Conservation (phyloP, 345 rosid species). For the Rhodamnia argentea region DNA sequence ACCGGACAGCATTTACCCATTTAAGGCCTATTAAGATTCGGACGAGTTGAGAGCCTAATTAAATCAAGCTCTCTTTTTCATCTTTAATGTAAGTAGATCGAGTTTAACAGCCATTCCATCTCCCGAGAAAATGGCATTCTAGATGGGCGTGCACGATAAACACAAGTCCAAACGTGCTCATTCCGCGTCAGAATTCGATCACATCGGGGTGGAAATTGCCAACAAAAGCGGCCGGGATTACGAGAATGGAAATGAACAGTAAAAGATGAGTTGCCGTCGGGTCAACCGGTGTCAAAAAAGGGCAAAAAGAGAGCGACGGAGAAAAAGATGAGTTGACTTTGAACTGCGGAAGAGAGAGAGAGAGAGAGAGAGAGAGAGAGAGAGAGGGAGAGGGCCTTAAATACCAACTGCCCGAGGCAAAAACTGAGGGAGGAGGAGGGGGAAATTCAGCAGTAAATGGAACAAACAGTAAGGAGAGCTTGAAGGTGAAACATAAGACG, state of each 20-base stretch:
- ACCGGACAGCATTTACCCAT: background rate
- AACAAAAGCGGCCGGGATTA: background rate
- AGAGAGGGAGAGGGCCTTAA: background rate
- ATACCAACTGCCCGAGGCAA: background rate
- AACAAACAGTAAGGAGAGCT: constrained; percentile 11
- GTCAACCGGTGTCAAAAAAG: background rate
- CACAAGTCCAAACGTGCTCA: background rate
- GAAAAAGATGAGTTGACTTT: background rate
- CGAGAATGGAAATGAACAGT: background rate
- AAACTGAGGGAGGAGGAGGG: background rate
- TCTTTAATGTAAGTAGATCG: rapidly evolving
- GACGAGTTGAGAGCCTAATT: rapidly evolving
- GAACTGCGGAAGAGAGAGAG: background rate
- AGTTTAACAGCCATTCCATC: background rate
- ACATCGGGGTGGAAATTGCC: background rate
- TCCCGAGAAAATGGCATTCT: background rate
- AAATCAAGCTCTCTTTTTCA: background rate
- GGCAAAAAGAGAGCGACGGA: background rate
- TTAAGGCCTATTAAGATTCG: background rate
- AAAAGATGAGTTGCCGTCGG: background rate
- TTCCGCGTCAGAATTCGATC: background rate
- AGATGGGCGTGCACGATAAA: background rate
- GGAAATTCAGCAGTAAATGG: background rate
- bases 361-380: background rate
- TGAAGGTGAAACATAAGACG: constrained; percentile 1